These are phyloP conservation scores for Aspergillus sp. DNA, from an alignment of 2,329 filamentous ascomycete species.

Conservation along the genomic window DNA sequence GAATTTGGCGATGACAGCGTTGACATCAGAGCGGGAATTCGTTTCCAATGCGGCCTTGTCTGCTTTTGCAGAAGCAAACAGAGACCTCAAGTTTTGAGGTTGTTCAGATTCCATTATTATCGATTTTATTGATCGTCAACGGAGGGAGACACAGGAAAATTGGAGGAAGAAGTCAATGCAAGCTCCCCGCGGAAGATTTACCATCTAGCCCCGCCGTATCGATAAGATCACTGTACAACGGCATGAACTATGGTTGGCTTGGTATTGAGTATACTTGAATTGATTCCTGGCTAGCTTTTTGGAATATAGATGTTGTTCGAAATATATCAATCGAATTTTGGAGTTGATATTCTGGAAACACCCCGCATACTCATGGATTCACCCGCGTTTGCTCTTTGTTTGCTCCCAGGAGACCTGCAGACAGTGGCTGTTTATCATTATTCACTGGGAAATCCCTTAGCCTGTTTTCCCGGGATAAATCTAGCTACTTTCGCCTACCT, in stretches of 20 bases:
- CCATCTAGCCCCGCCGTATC: background rate
- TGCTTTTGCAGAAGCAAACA: constrained; percentile 49
- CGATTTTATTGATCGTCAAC: background rate
- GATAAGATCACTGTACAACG: background rate
- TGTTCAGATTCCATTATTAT: constrained; percentile 24
- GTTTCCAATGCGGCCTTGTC: constrained; percentile 52
- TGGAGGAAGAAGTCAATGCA: no score
- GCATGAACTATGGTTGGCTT: no score
- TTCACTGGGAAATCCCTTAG: no score
- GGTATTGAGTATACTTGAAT: no score
- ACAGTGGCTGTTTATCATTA: no score
- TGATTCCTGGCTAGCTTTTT: no score
- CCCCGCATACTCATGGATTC: no score
- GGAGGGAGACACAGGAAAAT: background rate
- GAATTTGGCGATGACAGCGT: constrained; percentile 60
- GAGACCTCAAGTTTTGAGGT: constrained; percentile 46
- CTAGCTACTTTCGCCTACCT: no score
- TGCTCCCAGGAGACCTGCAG: background rate
- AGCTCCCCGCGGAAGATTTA: background rate
- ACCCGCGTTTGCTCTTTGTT: background rate
- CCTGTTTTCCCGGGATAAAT: no score
- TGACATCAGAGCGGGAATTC: constrained; percentile 50
- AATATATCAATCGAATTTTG: no score
- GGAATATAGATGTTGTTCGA: no score
- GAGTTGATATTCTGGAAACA: no score